Conservation (phyloP, 2,329 filamentous ascomycete genomes). For the Pseudocercospora macadamiae region DNA sequence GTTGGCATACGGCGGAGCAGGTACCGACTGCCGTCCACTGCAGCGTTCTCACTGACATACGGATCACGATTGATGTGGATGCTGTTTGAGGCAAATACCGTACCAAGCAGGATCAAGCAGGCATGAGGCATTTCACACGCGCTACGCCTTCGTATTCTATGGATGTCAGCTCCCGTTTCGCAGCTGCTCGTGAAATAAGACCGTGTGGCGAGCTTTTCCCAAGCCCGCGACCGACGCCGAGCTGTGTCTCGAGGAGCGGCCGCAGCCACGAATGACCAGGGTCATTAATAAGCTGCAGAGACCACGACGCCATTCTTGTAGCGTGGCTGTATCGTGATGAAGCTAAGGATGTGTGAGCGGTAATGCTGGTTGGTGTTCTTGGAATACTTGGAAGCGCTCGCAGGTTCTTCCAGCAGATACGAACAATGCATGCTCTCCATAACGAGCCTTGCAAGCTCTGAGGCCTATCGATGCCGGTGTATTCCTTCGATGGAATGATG, state of each 20-base stretch:
- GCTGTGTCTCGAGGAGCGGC: background rate
- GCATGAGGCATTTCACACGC: background rate
- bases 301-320: slow-evolving; percentile 2
- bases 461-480: no score
- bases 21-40: background rate
- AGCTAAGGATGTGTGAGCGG: slow-evolving; percentile 4
- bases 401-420: background rate
- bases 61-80: no score
- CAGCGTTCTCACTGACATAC: background rate
- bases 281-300: background rate
- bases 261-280: slow-evolving; percentile 12
- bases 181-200: background rate
- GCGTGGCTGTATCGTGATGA: background rate
- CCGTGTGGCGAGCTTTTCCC: background rate
- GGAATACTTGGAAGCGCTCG: no score
- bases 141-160: background rate
- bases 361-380: no score
- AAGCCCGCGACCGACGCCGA: background rate
- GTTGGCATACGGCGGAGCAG: background rate
- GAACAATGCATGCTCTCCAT: background rate
- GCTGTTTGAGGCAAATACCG: no score
- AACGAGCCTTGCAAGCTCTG: background rate
- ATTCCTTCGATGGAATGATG: no score
- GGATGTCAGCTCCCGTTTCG: background rate
- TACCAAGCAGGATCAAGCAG: no score